Evolutionary conservation across 2,329 filamentous ascomycete genomes (phyloP), one percentile per base, ranked within the genome.

Genomic region (Westerdykella sp.): DNA sequence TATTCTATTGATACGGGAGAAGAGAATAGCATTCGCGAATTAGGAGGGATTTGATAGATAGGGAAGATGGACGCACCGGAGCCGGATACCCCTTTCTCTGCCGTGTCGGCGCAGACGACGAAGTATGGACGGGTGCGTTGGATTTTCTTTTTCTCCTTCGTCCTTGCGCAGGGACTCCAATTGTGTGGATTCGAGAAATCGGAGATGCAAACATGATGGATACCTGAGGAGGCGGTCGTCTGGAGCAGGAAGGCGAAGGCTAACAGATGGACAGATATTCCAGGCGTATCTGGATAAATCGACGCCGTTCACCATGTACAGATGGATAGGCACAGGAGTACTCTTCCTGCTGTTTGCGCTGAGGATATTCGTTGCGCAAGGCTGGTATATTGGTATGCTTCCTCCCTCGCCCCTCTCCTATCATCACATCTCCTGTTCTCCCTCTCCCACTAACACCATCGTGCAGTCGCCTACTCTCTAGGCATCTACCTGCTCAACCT

Each of bases 401-500:
- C 36, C 31, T 18, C 18, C 30, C 21, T 16, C 11, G 22, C 16
- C 36, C 28, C 25, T 12, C 25, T 12, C 18, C 10, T 9, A 28
- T 28, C 4, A 10, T 39, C 37, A 11, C 10, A 21, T 15, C 16
- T 18, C 6, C n/a, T 21, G 6, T 12, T 18, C 34, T 2, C 30
- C 15, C 13, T 25, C 6, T 7, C 14, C 18, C 13, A 41, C 45
- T 51, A 44, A 50, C 45, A 10, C 12, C 16, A 3, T 21, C 18
- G 18, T 6, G 30, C 49, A 95, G 93, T 98, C 60, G 91, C 90
- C 56, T 98, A 98, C 71, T 93, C 91, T 31, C 83, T 98, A 43
- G 93, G 91, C 57, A 98, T 98, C 71, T 98, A 98, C 76, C 86
- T 98, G 38, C 83, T 98, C 49, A 98, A 98, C 73, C 83, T 98